phyloP scores from a whole-genome alignment of 495 filamentous ascomycete genomes.

The Stereocaulon alpinum region DNA sequence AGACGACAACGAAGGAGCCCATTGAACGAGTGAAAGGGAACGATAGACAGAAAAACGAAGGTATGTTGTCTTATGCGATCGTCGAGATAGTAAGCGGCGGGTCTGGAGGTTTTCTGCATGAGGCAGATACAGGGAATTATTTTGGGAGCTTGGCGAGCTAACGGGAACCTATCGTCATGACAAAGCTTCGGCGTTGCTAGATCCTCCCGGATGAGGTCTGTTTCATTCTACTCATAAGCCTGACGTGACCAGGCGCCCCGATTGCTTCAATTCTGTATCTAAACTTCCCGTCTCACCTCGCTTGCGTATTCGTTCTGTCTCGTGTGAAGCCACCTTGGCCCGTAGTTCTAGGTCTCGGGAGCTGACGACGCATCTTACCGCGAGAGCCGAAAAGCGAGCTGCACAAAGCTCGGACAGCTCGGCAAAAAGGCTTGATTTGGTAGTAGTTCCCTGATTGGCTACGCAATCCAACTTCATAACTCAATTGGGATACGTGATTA shows the following conservation, averaged over 20 bases:
- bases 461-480: neutral
- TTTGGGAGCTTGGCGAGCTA: constrained; percentile 2
- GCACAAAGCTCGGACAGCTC: neutral
- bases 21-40: constrained; percentile 13
- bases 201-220: neutral
- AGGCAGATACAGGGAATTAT: constrained; percentile 2
- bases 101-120: neutral
- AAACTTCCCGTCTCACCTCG: neutral
- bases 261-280: neutral
- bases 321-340: neutral
- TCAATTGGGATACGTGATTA: neutral
- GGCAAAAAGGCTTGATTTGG: no score
- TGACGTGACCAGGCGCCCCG: no score
- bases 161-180: constrained; percentile 4
- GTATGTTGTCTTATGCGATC: neutral
- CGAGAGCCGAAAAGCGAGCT: neutral
- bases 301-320: neutral
- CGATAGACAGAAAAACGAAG: neutral
- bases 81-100: neutral
- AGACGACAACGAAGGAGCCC: neutral
- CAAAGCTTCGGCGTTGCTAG: neutral
- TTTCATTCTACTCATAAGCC: neutral
- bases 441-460: neutral
- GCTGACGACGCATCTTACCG: constrained; percentile 8
- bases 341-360: neutral